Evolutionary conservation across 495 filamentous ascomycete species (phyloP).

Genomic region (Lepidopterella palustris): DNA sequence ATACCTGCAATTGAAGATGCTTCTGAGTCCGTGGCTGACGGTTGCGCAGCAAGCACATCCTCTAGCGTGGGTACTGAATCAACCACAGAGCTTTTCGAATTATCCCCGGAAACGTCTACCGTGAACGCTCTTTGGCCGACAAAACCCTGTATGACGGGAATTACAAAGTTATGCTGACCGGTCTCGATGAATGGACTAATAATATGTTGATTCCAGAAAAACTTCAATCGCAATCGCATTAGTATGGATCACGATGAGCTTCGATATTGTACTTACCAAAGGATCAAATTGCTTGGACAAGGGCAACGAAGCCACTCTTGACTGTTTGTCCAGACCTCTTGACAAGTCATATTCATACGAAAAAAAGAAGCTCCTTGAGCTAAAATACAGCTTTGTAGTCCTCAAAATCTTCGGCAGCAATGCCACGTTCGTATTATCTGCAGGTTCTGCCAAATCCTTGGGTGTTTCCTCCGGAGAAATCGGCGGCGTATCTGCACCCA

Average conservation of each 20-base stretch:
- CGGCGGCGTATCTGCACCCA: background rate
- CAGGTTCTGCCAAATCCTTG: constrained; percentile 30
- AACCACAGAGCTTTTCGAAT: constrained; percentile 27
- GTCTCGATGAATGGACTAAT: constrained; percentile 65
- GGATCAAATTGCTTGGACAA: constrained; percentile 69
- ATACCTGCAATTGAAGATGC: constrained; percentile 10
- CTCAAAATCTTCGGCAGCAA: constrained; percentile 78
- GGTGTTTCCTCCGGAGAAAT: constrained; percentile 26
- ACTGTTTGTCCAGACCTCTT: constrained; percentile 49
- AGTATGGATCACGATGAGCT: background rate
- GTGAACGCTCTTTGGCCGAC: constrained; percentile 81
- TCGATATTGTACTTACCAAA: constrained; percentile 41
- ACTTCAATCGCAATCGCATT: constrained; percentile 40
- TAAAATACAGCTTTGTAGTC: constrained; percentile 73
- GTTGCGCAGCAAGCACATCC: constrained; percentile 18
- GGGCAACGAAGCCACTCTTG: constrained; percentile 45
- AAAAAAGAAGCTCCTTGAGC: constrained; percentile 77
- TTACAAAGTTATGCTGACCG: constrained; percentile 56
- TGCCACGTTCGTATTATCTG: constrained; percentile 37
- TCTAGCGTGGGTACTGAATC: constrained; percentile 19
- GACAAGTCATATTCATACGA: constrained; percentile 91
- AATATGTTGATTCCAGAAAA: constrained; percentile 85
- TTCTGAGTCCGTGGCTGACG: background rate
- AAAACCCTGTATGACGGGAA: constrained; percentile 92
- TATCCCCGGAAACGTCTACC: constrained; percentile 40